Base-by-base conservation (phyloP, 495 filamentous ascomycete genomes). In the Neurospora sp. region DNA sequence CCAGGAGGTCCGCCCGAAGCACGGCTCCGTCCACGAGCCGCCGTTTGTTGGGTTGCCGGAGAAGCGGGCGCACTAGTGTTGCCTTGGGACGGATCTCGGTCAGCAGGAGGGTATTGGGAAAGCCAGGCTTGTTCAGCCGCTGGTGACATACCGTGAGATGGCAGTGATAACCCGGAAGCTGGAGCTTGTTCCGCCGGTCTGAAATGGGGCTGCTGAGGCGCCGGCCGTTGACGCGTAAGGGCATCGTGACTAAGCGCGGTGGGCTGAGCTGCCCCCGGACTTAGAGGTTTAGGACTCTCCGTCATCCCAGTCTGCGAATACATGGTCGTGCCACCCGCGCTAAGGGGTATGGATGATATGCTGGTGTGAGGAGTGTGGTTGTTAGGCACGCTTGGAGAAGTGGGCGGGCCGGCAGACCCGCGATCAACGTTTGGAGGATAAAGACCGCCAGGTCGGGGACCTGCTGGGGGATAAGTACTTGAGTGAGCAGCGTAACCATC, bases 281-380 rank as follows among this genome's bases (percentile, higher is more conserved):
- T 97, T 40, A 97, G 84, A 5, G 94, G 92, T 78, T 92, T 95
- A 0, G 94, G 93, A 75, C 92, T 95, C 78, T 97, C 94, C 5
- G 91, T 94, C 86, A 96, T 92, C 72, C 86, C 86, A 71, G 83
- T 85, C 73, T 92, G 89, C 18, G 90, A 86, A 80, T 92, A 95
- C 71, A 93, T 86, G 8, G 92, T 88, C 6, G 87, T 77, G 62
- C 85, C 80, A 76, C 83, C 78, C 80, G 85, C 76, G 80, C 82
- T 85, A 20, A 86, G 73, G 18, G 84, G 82, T 74, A 86, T 76
- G 37, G 85, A 86, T 2, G 84, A 84, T 71, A 85, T 81, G 75
- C 84, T 85, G 31, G 84, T 84, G 72, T 82, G 83, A 4, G 86
- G 81, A 35, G 83, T 85, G 76, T 87, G 86, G 70, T 75, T 79